These are phyloP conservation scores for Hypoxylon sp. DNA, from an alignment of 2,329 filamentous ascomycete species.

Conservation along the genomic window DNA sequence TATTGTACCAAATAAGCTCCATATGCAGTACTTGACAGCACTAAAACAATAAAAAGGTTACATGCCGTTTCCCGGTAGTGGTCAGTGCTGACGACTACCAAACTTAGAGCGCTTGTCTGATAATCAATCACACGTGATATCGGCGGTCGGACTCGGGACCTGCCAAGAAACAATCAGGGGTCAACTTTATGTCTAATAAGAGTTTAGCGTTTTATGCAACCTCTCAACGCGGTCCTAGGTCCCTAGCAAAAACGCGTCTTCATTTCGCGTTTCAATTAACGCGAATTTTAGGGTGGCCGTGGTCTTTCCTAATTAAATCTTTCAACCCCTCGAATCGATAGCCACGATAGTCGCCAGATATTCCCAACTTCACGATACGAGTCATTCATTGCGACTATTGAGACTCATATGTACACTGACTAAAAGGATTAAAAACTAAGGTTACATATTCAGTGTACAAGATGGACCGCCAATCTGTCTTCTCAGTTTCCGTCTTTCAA, in stretches of 20 bases:
- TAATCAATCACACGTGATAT: conserved; percentile 31
- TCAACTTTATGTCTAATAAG: conserved; percentile 1
- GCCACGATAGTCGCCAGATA: conserved; percentile 26
- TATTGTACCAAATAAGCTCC: conserved; percentile 17
- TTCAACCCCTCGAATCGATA: conserved; percentile 42
- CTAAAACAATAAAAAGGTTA: conserved; percentile 34
- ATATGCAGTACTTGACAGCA: not conserved
- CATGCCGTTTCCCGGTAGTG: conserved; percentile 31
- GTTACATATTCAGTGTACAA: conserved; percentile 40
- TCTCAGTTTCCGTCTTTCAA: conserved; percentile 85
- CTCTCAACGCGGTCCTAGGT: conserved; percentile 44
- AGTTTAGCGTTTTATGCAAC: conserved; percentile 39
- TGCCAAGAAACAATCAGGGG: conserved; percentile 29
- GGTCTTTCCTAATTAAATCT: conserved; percentile 38
- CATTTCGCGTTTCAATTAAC: conserved; percentile 46
- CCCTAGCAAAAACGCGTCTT: conserved; percentile 41
- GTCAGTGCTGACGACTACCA: conserved; percentile 14
- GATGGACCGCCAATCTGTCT: conserved; percentile 92
- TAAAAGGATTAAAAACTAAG: conserved; percentile 5
- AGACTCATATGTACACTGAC: conserved; percentile 21
- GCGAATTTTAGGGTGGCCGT: conserved; percentile 23
- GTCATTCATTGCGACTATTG: not conserved
- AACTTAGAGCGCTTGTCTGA: not conserved
- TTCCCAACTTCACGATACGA: conserved; percentile 1
- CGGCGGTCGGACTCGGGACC: conserved; percentile 14